Base-by-base conservation (phyloP, 306 rosid genomes). In the Glycine soja region DNA sequence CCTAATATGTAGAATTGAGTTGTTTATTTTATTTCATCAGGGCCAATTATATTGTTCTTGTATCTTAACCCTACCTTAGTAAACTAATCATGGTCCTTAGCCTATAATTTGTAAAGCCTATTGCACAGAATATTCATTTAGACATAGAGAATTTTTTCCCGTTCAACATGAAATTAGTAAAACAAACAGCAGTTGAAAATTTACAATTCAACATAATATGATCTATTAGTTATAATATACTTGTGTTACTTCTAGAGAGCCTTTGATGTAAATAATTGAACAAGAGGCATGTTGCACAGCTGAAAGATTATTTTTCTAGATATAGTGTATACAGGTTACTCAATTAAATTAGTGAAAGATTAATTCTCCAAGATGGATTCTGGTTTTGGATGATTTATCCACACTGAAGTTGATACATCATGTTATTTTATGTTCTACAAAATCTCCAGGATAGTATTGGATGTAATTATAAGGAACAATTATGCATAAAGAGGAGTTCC, bases 401-500 rank as follows among this genome's bases (percentile, higher is more conserved):
- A 24, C 57, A 46, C 16, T 46, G 64, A 51, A 71, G 62, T 50
- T 47, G 68, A 76, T 75, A 43, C 7, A 18, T 48, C 0, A 4
- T 9, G 64, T 24, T 51, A 72, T 3, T 19, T 14, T 58, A 66
- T 74, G 74, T 63, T 36, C 57, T 45, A 3, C 13, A 42, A 42
- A 59, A 68, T 66, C 8, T 68, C 16, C 51, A 70, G 46, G 57
- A 73, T 30, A 43, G 18, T 50, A 16, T 14, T 19, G 45, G 34
- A 54, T 40, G 19, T 6, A 58, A 9, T 38, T n/a, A 15, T 68
- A 52, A 81, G 12, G 42, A 58, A 5, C 34, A 18, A 52, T 59
- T 24, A 45, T 1, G 32, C 43, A 4, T 74, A 75, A 72, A 67
- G 75, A 65, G 72, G 53, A 47, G 18, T 75, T 74, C 51, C 88